A percentile compares a stretch with the other conserved stretches of the same genome.
phyloP scores from a whole-genome alignment of 2,329 filamentous ascomycete species.

The Aspergillus udagawae region DNA sequence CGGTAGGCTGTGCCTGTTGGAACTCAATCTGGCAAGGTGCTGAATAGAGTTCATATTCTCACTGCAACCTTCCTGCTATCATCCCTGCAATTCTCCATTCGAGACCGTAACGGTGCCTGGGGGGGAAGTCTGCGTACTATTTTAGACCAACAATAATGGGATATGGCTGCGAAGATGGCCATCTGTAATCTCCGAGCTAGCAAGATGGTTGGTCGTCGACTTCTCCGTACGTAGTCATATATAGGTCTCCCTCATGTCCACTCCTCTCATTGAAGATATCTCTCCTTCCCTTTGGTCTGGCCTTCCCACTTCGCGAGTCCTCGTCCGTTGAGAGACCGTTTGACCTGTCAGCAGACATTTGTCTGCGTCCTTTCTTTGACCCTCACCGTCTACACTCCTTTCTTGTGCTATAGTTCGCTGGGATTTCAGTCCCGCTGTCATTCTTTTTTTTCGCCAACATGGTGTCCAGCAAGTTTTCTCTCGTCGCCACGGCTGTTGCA shows the following conservation, averaged over 20 bases:
- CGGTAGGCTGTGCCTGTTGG: background rate
- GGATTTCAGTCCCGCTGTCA: constrained; percentile 28
- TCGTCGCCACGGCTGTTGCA: constrained; percentile 34
- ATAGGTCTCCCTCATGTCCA: background rate
- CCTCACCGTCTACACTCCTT: constrained; percentile 27
- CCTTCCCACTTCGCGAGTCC: constrained; percentile 7
- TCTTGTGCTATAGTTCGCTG: constrained; percentile 33
- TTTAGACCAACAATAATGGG: background rate
- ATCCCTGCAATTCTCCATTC: background rate
- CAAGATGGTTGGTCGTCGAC: background rate
- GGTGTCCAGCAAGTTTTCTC: constrained; percentile 31
- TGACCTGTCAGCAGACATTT: constrained; percentile 28
- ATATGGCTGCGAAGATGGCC: background rate
- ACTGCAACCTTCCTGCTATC: background rate
- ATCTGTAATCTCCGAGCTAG: background rate
- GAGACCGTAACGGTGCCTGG: background rate
- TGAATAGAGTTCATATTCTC: background rate
- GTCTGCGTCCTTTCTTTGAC: constrained; percentile 56
- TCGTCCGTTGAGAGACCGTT: constrained; percentile 15
- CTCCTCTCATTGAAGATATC: background rate
- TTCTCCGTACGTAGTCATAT: background rate
- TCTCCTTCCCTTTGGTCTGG: constrained; percentile 10
- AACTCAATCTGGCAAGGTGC: background rate
- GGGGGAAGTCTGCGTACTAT: background rate
- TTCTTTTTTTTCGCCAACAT: constrained; percentile 29